Conservation (phyloP, 75 land plant species). For the Picea sitchensis region DNA sequence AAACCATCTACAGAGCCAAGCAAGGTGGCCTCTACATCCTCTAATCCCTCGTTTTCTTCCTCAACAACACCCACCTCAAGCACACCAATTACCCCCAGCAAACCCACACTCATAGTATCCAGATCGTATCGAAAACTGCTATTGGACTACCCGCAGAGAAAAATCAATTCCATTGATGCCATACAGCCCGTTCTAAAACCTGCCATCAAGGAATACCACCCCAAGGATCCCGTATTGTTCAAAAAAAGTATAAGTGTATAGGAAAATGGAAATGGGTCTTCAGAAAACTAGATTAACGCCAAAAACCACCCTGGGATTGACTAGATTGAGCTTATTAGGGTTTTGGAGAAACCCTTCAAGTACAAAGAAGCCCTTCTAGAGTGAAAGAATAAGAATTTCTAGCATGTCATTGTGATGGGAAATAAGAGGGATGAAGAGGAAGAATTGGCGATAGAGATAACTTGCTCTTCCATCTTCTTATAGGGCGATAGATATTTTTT, state of each 20-base stretch:
- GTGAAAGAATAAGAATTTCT: conserved; percentile 64
- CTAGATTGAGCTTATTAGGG: conserved; percentile 42
- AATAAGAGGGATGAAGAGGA: conserved; percentile 56
- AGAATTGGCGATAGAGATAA: conserved; percentile 2
- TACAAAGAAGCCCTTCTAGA: conserved; percentile 74
- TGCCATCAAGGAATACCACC: conserved; percentile 17
- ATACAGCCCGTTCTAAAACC: conserved; percentile 43
- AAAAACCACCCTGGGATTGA: neutral
- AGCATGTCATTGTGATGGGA: conserved; percentile 41
- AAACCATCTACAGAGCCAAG: conserved; percentile 74
- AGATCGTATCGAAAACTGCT: conserved; percentile 75
- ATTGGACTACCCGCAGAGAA: conserved; percentile 78
- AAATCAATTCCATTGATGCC: conserved; percentile 53
- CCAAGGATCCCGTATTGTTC: conserved; percentile 22
- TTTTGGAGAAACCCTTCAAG: conserved; percentile 66
- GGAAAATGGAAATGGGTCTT: neutral
- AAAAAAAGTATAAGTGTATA: neutral
- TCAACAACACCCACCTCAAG: conserved; percentile 61
- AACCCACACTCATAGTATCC: conserved; percentile 58
- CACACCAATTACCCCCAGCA: conserved; percentile 85
- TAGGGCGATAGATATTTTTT: too few species aligned
- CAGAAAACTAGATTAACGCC: neutral
- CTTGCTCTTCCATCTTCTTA: too few species aligned
- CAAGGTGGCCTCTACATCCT: conserved; percentile 18
- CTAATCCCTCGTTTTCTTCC: conserved; percentile 73